Conservation (phyloP, 805 yeast genomes). For the Suhomyces faveliae region DNA sequence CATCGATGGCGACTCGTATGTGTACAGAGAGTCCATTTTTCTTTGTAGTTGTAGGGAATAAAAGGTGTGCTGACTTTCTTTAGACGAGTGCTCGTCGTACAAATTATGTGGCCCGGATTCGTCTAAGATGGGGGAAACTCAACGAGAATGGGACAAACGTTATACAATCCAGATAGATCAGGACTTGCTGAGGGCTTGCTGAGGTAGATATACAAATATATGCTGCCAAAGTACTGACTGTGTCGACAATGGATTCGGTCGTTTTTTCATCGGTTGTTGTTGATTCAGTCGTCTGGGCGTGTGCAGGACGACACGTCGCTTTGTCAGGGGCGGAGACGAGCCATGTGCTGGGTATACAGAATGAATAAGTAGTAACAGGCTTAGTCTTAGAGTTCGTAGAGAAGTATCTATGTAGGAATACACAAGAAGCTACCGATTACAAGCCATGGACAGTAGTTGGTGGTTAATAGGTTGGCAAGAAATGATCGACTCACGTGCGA, state of each 20-base stretch:
- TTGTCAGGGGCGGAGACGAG: constrained; percentile 1
- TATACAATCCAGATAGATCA: not conserved
- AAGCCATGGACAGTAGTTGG: too few species aligned
- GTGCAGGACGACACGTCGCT: constrained; percentile 8
- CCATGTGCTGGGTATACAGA: not conserved
- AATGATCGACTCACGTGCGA: not conserved
- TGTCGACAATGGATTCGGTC: not conserved
- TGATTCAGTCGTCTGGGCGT: constrained; percentile 2
- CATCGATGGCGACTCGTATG: constrained; percentile 29
- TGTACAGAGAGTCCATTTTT: constrained; percentile 15
- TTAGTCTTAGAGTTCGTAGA: too few species aligned
- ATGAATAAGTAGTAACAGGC: too few species aligned
- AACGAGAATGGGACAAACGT: not conserved
- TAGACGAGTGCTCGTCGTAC: constrained; percentile 6
- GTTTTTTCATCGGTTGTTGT: constrained; percentile 6
- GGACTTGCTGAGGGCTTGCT: not conserved
- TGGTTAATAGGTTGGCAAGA: too few species aligned
- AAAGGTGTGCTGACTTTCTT: not conserved
- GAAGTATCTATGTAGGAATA: too few species aligned
- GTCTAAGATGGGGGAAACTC: not conserved
- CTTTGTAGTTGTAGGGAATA: not conserved
- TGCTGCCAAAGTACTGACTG: not conserved
- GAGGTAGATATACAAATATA: not conserved
- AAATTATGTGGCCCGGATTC: not conserved
- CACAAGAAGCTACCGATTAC: too few species aligned